These are phyloP conservation scores for Candida saitoana DNA, from an alignment of 805 yeast genomes.

Conservation along the genomic window DNA sequence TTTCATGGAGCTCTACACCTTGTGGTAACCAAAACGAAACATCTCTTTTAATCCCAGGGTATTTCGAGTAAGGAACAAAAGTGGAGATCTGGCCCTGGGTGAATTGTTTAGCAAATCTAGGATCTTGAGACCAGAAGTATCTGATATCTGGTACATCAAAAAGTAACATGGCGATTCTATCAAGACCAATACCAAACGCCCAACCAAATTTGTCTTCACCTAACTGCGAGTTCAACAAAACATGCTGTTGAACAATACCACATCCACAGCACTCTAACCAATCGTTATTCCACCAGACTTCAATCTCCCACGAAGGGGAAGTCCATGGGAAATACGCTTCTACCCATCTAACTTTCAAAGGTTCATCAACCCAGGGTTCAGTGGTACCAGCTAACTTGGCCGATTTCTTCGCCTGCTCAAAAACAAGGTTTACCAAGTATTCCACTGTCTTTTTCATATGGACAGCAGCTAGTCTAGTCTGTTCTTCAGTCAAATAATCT, in stretches of 20 bases:
- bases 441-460: conserved; percentile 89
- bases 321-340: conserved; percentile 98
- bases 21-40: conserved; percentile 85
- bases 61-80: conserved; percentile 86
- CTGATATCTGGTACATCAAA: conserved; percentile 96
- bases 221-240: conserved; percentile 68
- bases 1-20: conserved; percentile 56
- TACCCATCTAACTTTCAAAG: conserved; percentile 87
- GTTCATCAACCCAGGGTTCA: conserved; percentile 60
- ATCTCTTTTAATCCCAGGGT: conserved; percentile 83
- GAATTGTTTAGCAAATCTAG: conserved; percentile 74
- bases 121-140: conserved; percentile 84
- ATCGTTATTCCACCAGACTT: conserved; percentile 97
- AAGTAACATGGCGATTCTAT: conserved; percentile 90
- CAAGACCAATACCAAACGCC: conserved; percentile 97
- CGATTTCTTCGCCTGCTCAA: conserved; percentile 62
- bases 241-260: conserved; percentile 81
- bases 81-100: conserved; percentile 56
- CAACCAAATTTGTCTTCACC: conserved; percentile 68
- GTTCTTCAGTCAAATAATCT: conserved; percentile 62
- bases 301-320: conserved; percentile 96
- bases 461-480: conserved; percentile 62
- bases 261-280: conserved; percentile 98
- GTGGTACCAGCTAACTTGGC: conserved; percentile 58
- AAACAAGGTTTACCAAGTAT: conserved; percentile 74